These are phyloP conservation scores for Calonectria ilicicola DNA, from an alignment of 2,329 filamentous ascomycete genomes.

Conservation along the genomic window DNA sequence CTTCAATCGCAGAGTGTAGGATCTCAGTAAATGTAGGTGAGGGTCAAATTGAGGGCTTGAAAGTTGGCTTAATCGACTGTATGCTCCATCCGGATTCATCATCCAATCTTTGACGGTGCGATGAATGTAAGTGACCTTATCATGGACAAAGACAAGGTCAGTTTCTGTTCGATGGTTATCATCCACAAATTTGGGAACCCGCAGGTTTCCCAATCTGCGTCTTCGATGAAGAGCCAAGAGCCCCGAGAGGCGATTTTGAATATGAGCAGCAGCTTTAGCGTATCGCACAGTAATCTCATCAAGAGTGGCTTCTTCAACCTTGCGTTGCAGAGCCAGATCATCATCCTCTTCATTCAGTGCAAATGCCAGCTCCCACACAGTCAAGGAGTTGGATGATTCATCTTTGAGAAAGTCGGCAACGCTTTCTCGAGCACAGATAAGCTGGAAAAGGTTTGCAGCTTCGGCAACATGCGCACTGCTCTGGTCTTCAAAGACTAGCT, in stretches of 20 bases:
- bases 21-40: constrained; percentile 47
- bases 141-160: constrained; percentile 19
- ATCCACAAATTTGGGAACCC: constrained; percentile 21
- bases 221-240: constrained; percentile 42
- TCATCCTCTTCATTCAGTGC: constrained; percentile 39
- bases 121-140: constrained; percentile 48
- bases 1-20: constrained; percentile 49
- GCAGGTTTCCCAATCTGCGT: constrained; percentile 27
- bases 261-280: constrained; percentile 16
- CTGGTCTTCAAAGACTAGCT: constrained; percentile 46
- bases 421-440: constrained; percentile 46
- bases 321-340: constrained; percentile 15
- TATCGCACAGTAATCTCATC: constrained; percentile 34
- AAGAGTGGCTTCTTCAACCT: constrained; percentile 37
- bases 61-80: constrained; percentile 24
- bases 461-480: constrained; percentile 26
- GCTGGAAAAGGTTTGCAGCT: constrained; percentile 43
- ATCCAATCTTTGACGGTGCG: constrained; percentile 51
- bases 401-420: constrained; percentile 49
- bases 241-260: constrained; percentile 39
- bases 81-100: constrained; percentile 37
- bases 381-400: constrained; percentile 45
- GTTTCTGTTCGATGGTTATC: background rate
- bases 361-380: constrained; percentile 50
- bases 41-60: constrained; percentile 40